Percentiles rank a stretch among this genome's conserved stretches.
Evolutionary conservation across 371 early-diverging fungal genomes (phyloP).

Genomic region (Lichtheimia hyalospora): DNA sequence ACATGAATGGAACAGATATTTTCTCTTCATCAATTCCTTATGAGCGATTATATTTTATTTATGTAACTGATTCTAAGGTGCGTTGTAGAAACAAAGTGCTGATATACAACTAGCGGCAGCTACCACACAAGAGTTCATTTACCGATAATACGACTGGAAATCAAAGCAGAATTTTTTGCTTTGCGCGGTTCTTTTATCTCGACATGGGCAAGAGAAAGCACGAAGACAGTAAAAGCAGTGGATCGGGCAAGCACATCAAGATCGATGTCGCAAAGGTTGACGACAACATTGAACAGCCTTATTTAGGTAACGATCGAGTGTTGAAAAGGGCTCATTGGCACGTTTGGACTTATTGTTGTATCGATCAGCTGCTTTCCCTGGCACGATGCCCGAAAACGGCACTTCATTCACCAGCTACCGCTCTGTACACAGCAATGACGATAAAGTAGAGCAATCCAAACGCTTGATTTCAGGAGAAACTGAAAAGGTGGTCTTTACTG

Average conservation of each 20-base stretch:
- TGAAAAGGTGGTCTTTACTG: slow-evolving; percentile 73
- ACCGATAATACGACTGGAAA: too few relatives aligned
- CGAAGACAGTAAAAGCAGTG: slow-evolving; percentile 5
- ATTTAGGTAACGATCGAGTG: slow-evolving; percentile 26
- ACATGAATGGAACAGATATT: too few relatives aligned
- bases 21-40: too few relatives aligned
- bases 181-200: too few relatives aligned
- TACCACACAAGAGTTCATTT: too few relatives aligned
- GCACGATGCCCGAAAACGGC: slow-evolving; percentile 35
- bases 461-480: slow-evolving; percentile 66
- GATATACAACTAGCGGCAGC: too few relatives aligned
- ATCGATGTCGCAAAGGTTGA: slow-evolving; percentile 9
- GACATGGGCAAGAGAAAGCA: slow-evolving; percentile 22
- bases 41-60: too few relatives aligned
- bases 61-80: too few relatives aligned
- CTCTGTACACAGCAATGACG: slow-evolving; percentile 5
- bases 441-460: slow-evolving; percentile 22
- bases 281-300: slow-evolving; percentile 26
- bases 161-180: too few relatives aligned
- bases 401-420: slow-evolving; percentile 33
- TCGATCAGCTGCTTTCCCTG: slow-evolving; percentile 41
- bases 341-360: background rate
- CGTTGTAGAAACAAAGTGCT: too few relatives aligned
- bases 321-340: background rate
- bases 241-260: slow-evolving; percentile 13